phyloP scores from a whole-genome alignment of 2,329 filamentous ascomycete genomes.

The Scytalidium lignicola region DNA sequence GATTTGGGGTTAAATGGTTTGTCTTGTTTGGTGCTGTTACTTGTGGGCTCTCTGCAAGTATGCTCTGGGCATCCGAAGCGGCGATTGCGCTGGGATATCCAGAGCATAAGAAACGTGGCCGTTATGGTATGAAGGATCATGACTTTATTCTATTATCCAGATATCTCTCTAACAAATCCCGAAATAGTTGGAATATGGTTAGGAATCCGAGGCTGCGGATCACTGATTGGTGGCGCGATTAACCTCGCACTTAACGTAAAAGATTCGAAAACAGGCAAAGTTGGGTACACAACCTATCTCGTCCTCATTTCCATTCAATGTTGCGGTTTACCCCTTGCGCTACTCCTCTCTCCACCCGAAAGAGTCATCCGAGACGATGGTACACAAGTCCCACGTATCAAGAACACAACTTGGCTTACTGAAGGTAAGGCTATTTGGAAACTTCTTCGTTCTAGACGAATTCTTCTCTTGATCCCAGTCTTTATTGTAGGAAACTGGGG shows the following conservation, averaged over 20 bases:
- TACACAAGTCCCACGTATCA: slow-evolving; percentile 43
- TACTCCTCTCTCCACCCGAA: slow-evolving; percentile 54
- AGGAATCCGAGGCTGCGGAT: slow-evolving; percentile 50
- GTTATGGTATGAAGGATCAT: slow-evolving; percentile 33
- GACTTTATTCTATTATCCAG: not conserved
- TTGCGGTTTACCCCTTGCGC: slow-evolving; percentile 53
- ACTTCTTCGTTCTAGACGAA: slow-evolving; percentile 51
- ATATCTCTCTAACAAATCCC: not conserved
- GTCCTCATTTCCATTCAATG: slow-evolving; percentile 67
- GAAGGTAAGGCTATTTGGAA: slow-evolving; percentile 55
- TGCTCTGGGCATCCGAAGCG: slow-evolving; percentile 71
- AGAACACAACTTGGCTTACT: slow-evolving; percentile 48
- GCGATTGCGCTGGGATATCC: slow-evolving; percentile 69
- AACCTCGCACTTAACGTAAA: slow-evolving; percentile 61
- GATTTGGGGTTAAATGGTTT: slow-evolving; percentile 63
- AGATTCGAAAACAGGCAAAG: slow-evolving; percentile 51
- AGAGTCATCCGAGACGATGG: slow-evolving; percentile 62
- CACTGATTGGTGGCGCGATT: slow-evolving; percentile 66
- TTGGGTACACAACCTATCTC: slow-evolving; percentile 63
- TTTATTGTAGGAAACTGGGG: slow-evolving; percentile 63
- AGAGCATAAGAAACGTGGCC: slow-evolving; percentile 60
- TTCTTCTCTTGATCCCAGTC: slow-evolving; percentile 58
- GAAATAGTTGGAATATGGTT: slow-evolving; percentile 59
- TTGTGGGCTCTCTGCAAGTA: slow-evolving; percentile 55
- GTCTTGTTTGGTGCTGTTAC: slow-evolving; percentile 61